Percentiles rank a stretch among this genome's conserved stretches.
These are phyloP conservation scores for Phytophthora lateralis DNA, from an alignment of 352 stramenopile genomes.

Conservation along the genomic window DNA sequence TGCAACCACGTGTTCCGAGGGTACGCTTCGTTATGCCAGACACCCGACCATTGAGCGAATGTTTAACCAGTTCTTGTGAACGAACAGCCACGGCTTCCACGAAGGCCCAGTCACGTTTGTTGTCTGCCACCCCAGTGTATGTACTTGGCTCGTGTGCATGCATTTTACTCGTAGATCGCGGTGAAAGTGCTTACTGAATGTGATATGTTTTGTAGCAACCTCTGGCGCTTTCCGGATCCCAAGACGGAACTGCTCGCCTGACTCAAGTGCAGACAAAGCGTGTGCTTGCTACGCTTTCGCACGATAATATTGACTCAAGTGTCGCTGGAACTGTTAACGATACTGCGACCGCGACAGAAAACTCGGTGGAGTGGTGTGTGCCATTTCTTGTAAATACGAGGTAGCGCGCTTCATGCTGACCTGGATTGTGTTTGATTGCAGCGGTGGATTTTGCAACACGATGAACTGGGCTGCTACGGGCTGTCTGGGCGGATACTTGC, in stretches of 20 bases:
- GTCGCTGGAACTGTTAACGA: conserved; percentile 55
- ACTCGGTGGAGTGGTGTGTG: conserved; percentile 87
- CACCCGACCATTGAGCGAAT: not conserved
- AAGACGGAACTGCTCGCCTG: conserved; percentile 94
- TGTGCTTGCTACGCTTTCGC: conserved; percentile 88
- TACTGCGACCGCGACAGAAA: conserved; percentile 58
- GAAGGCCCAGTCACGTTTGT: conserved; percentile 93
- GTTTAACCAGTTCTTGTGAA: conserved; percentile 9
- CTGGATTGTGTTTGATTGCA: conserved; percentile 23
- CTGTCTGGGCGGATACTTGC: conserved; percentile 93
- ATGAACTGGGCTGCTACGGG: conserved; percentile 96
- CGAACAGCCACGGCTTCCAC: conserved; percentile 77
- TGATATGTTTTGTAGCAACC: conserved; percentile 71
- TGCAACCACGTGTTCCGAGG: conserved; percentile 91
- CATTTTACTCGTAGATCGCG: not conserved
- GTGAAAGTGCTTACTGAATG: conserved; percentile 4
- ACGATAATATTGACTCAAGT: conserved; percentile 63
- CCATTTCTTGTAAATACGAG: conserved; percentile 1
- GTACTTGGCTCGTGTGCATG: conserved; percentile 13
- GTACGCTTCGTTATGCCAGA: conserved; percentile 31
- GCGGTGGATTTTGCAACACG: conserved; percentile 93
- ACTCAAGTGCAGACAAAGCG: conserved; percentile 95
- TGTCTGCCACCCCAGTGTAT: conserved; percentile 81
- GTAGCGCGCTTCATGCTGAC: conserved; percentile 5
- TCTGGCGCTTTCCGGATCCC: conserved; percentile 91